Base-by-base conservation (phyloP, 805 yeast genomes). In the Yarrowia sp. region DNA sequence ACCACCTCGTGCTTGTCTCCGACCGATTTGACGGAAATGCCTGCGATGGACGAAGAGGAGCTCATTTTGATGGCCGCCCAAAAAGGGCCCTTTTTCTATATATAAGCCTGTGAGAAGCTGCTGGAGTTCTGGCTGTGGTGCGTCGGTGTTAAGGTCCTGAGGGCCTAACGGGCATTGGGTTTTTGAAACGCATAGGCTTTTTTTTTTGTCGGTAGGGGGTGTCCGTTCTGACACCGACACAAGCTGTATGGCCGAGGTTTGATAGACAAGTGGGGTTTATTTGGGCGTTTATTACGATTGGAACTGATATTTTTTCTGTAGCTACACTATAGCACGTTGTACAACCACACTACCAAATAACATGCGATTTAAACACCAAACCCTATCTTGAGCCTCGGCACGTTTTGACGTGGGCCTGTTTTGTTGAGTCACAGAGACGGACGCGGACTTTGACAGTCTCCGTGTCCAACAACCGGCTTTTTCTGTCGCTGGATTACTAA, bases 1-100 rank as follows among this genome's bases (percentile, higher is more conserved):
- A 51, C 58, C 25, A 51, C 36, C 32, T 51, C 58, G 24, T 51
- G 58, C 24, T 51, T 51, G 42, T 51, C 58, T 24, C 58, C 58
- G 10, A 51, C 22, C 10, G 58, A 51, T 22, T 51, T 33, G 42
- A 51, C 58, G 16, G 58, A 51, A 14, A 51, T 33, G 12, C 58
- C 58, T 51, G 58, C 42, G 24, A 35, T 51, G 6, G 42, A 51
- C 8, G 58, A 51, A 35, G 58, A 33, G 19, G 58, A 51, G 27
- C 58, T 51, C 58, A 51, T 51, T 7, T 8, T 47, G 18, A 7
- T 24, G 25, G 16, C 16, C 5, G 19, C n/a, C 7, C 24, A 10
- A 6, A 35, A 18, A 22, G 55, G 29, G 18, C 18, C 4, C n/a
- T 44, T 44, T 44, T 35, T 44, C 18, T 14, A 44, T 44, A 44